Percentiles rank a stretch among this genome's conserved stretches.
Conservation (phyloP, 257 asterid species). For the Ocimum tenuiflorum region DNA sequence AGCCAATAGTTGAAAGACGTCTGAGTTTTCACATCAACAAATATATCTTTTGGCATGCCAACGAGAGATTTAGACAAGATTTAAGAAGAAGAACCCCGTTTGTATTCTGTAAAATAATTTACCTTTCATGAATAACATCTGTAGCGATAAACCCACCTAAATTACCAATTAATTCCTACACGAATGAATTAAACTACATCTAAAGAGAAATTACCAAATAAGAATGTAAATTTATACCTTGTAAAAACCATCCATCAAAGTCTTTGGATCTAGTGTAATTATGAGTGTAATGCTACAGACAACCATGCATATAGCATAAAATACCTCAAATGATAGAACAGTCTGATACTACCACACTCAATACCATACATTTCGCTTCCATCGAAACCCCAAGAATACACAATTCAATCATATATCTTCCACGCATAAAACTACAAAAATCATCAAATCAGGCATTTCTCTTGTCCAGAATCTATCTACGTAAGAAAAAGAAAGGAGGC, state of each 20-base stretch:
- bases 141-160: neutral
- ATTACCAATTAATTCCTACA: neutral
- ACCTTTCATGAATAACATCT: neutral
- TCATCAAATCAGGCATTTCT: neutral
- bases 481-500: neutral
- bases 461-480: neutral
- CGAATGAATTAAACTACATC: too few relatives aligned
- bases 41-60: neutral
- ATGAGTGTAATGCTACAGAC: constrained; percentile 12
- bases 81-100: neutral
- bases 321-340: constrained; percentile 17
- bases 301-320: constrained; percentile 19
- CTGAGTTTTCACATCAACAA: constrained; percentile 2
- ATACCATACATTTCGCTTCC: constrained; percentile 8
- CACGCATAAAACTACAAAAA: neutral
- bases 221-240: too few relatives aligned
- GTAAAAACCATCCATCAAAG: constrained; percentile 23
- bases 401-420: constrained; percentile 8
- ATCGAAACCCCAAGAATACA: constrained; percentile 6
- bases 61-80: neutral
- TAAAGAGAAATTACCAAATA: too few relatives aligned
- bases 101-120: neutral
- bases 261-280: constrained; percentile 37
- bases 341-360: neutral
- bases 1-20: neutral